phyloP scores from a whole-genome alignment of 805 yeast genomes.

The Lachancea meyersii region DNA sequence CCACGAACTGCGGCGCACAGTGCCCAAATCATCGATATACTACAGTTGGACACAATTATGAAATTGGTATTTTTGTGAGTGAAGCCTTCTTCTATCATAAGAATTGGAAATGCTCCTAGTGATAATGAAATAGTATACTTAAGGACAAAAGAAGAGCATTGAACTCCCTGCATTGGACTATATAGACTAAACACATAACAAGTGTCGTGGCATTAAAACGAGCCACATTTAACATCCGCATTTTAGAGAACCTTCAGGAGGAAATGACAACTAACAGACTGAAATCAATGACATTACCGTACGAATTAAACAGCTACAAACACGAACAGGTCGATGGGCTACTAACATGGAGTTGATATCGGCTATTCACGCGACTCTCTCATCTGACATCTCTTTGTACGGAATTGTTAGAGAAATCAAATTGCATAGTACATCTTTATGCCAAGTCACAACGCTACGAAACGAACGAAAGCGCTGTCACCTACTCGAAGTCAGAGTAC shows the following conservation, averaged over 20 bases:
- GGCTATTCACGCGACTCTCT: background rate
- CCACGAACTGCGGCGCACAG: conserved; percentile 40
- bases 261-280: no score
- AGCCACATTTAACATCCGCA: background rate
- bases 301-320: no score
- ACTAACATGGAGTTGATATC: no score
- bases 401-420: background rate
- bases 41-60: conserved; percentile 32
- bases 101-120: no score
- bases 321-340: no score
- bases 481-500: no score
- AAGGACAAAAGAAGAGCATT: no score
- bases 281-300: no score
- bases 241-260: no score
- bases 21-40: conserved; percentile 28
- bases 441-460: background rate
- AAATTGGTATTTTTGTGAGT: background rate
- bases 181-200: background rate
- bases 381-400: background rate
- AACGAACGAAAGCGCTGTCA: no score
- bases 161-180: background rate
- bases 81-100: no score
- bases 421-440: background rate
- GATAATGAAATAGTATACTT: no score
- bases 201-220: background rate